Evolutionary conservation across 495 filamentous ascomycete genomes (phyloP).

Genomic region (Pseudevernia furfuracea): DNA sequence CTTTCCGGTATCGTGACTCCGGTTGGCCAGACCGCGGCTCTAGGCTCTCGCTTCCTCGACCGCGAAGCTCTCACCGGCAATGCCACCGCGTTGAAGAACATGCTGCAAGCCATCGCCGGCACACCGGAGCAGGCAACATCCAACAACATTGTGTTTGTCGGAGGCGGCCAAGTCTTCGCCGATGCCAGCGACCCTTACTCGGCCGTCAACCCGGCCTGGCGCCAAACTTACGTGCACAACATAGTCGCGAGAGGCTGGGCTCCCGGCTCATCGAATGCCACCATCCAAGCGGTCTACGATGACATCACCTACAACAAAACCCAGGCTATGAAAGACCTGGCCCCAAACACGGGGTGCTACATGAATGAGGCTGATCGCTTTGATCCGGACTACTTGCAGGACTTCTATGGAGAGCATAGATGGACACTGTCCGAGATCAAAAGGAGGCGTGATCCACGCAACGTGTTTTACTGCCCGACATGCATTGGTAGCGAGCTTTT

Average conservation of each 20-base stretch:
- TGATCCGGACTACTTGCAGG: conserved; percentile 39
- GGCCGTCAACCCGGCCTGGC: conserved; percentile 40
- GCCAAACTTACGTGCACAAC: conserved; percentile 35
- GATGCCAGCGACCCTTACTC: conserved; percentile 28
- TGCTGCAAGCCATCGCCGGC: conserved; percentile 31
- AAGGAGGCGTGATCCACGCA: conserved; percentile 39
- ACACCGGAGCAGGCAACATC: conserved; percentile 27
- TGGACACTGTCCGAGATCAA: conserved; percentile 36
- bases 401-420: conserved; percentile 46
- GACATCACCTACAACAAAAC: conserved; percentile 48
- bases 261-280: conserved; percentile 32
- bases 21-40: conserved; percentile 23
- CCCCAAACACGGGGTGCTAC: conserved; percentile 35
- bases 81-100: conserved; percentile 22
- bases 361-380: conserved; percentile 34
- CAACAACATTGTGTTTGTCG: conserved; percentile 32
- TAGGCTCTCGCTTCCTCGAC: conserved; percentile 37
- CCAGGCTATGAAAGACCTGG: conserved; percentile 32
- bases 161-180: conserved; percentile 34
- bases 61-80: conserved; percentile 29
- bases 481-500: conserved; percentile 47
- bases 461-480: conserved; percentile 38
- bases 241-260: conserved; percentile 36
- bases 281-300: conserved; percentile 35
- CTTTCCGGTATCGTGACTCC: conserved; percentile 29